Conservation (phyloP, 179 eudicot species). For the Spinacia oleracea region DNA sequence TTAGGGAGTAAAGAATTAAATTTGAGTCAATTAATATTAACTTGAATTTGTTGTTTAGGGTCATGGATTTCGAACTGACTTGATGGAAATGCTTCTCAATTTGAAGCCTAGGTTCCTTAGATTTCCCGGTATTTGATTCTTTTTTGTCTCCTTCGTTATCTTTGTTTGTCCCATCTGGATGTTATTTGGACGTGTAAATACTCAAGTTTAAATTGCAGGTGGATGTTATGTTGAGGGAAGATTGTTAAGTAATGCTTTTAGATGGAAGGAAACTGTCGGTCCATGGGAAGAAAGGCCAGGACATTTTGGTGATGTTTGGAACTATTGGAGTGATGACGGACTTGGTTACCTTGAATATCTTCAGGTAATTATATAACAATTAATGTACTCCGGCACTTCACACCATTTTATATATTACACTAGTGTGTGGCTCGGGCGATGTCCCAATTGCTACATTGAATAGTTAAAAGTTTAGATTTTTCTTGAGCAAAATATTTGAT, state of each 20-base stretch:
- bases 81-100: slow-evolving; percentile 59
- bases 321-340: slow-evolving; percentile 64
- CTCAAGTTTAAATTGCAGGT: slow-evolving; percentile 8
- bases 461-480: too few species aligned
- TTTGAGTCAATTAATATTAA: not conserved
- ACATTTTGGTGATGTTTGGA: slow-evolving; percentile 56
- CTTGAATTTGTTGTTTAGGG: slow-evolving; percentile 38
- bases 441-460: too few species aligned
- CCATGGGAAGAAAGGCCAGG: slow-evolving; percentile 67
- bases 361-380: slow-evolving; percentile 31
- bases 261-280: slow-evolving; percentile 63
- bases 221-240: slow-evolving; percentile 60
- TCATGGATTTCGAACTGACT: slow-evolving; percentile 74
- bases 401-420: not conserved
- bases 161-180: too few species aligned
- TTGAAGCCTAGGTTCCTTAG: slow-evolving; percentile 73
- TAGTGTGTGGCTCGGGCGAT: too few species aligned
- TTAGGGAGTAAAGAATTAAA: not conserved
- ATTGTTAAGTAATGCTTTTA: slow-evolving; percentile 41
- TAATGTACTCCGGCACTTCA: not conserved
- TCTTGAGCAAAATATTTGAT: too few species aligned
- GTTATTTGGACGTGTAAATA: not conserved
- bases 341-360: slow-evolving; percentile 62
- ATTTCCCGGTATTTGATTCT: slow-evolving; percentile 78
- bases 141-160: too few species aligned